Percentiles rank a stretch among this genome's conserved stretches.
These are phyloP conservation scores for Euptelea pleiosperma DNA, from an alignment of 164 flowering plant species.

Conservation along the genomic window DNA sequence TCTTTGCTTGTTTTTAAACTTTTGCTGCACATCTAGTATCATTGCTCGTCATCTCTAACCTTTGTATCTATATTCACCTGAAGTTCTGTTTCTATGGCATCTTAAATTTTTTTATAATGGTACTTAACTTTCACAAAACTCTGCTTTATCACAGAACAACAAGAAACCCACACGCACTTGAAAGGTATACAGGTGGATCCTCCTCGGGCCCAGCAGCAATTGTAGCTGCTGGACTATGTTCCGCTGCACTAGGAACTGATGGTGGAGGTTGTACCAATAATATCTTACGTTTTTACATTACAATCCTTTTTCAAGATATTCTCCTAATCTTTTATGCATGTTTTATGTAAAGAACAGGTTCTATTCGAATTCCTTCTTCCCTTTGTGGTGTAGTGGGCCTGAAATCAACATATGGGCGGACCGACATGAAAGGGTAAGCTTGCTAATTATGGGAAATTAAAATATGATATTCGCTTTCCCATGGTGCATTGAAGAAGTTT, in stretches of 20 bases:
- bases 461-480: neutral
- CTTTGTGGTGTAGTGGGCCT: conserved; percentile 95
- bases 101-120: neutral
- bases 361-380: conserved; percentile 90
- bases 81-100: neutral
- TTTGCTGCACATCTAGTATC: neutral
- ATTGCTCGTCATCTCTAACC: neutral
- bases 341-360: conserved; percentile 52
- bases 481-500: neutral
- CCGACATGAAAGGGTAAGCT: conserved; percentile 36
- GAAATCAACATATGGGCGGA: conserved; percentile 83
- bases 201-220: conserved; percentile 96
- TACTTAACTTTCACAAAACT: neutral
- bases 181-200: conserved; percentile 96
- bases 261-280: conserved; percentile 77
- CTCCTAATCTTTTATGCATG: conserved; percentile 7
- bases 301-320: conserved; percentile 3
- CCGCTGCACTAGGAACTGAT: conserved; percentile 95
- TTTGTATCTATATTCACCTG: conserved; percentile 3
- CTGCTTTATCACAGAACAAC: conserved; percentile 51
- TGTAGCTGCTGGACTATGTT: conserved; percentile 89
- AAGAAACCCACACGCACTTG: conserved; percentile 81
- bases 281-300: neutral
- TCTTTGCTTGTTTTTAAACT: no score
- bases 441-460: neutral